These are phyloP conservation scores for Myxozyma neotropica DNA, from an alignment of 805 yeast genomes.

Conservation along the genomic window DNA sequence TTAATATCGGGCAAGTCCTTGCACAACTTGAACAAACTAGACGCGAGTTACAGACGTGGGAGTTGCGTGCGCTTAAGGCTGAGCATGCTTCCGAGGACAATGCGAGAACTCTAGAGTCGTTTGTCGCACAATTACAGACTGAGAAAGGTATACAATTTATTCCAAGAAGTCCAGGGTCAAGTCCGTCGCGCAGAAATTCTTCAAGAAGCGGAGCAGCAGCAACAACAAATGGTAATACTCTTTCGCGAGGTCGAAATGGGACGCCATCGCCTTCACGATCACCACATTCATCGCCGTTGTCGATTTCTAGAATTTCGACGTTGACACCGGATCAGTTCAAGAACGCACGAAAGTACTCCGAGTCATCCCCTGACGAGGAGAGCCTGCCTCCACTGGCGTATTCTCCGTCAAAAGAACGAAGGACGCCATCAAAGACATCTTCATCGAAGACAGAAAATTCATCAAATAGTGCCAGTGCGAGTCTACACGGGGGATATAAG, in stretches of 20 bases:
- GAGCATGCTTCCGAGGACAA: conserved; percentile 23
- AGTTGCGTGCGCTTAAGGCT: conserved; percentile 22
- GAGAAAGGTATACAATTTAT: conserved; percentile 8
- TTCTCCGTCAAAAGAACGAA: not conserved
- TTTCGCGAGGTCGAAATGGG: not conserved
- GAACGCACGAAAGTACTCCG: conserved; percentile 5
- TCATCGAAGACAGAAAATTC: not conserved
- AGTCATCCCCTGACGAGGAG: not conserved
- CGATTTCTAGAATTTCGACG: conserved; percentile 8
- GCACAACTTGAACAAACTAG: conserved; percentile 26
- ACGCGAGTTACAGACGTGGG: conserved; percentile 18
- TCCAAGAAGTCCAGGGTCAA: not conserved
- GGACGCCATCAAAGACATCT: not conserved
- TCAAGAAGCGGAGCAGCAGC: too few relatives aligned
- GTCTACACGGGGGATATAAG: not conserved
- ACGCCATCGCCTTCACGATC: not conserved
- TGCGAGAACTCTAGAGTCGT: conserved; percentile 13
- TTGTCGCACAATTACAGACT: conserved; percentile 7
- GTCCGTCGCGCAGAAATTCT: conserved; percentile 4
- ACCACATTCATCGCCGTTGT: not conserved
- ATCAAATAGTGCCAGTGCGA: not conserved
- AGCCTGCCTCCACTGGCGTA: not conserved
- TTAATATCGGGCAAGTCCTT: conserved; percentile 12
- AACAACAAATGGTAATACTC: not conserved
- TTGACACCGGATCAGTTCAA: conserved; percentile 23